Conservation (phyloP, 1,284 basidiomycete species). For the Sanguinoderma infundibulare region DNA sequence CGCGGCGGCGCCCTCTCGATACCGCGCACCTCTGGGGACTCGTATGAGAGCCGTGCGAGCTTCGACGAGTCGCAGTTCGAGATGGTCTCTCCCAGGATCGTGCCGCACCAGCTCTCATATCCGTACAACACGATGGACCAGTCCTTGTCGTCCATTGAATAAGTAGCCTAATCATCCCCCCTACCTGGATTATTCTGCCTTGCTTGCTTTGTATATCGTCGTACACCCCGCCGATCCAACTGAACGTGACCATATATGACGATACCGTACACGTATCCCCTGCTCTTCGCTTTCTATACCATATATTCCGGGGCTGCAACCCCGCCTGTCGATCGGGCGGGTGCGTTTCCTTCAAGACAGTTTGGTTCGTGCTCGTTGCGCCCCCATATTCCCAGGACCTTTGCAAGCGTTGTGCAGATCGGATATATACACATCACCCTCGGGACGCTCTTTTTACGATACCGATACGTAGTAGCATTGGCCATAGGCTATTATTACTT, state of each 20-base stretch:
- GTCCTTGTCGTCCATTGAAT: slow-evolving; percentile 31
- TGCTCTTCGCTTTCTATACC: neutral
- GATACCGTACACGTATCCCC: slow-evolving; percentile 3
- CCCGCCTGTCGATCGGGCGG: slow-evolving; percentile 8
- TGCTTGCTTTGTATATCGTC: neutral
- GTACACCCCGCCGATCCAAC: neutral
- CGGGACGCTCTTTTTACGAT: slow-evolving; percentile 13
- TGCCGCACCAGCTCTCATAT: slow-evolving; percentile 38
- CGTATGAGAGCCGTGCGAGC: slow-evolving; percentile 38
- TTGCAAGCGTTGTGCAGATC: neutral
- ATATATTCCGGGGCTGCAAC: neutral
- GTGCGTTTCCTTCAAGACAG: neutral
- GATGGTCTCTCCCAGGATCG: slow-evolving; percentile 36
- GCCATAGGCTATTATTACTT: too few relatives aligned
- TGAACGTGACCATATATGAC: slow-evolving; percentile 1
- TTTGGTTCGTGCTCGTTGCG: neutral
- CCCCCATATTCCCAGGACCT: neutral
- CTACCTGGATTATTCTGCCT: neutral
- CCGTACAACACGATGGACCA: slow-evolving; percentile 47
- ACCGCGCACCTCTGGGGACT: slow-evolving; percentile 37
- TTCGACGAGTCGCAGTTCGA: slow-evolving; percentile 42
- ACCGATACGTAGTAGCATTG: slow-evolving; percentile 2
- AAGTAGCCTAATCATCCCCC: neutral
- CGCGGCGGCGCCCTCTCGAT: slow-evolving; percentile 27
- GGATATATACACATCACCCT: neutral